Base-by-base conservation (phyloP, 805 yeast species). In the Candida piceae region DNA sequence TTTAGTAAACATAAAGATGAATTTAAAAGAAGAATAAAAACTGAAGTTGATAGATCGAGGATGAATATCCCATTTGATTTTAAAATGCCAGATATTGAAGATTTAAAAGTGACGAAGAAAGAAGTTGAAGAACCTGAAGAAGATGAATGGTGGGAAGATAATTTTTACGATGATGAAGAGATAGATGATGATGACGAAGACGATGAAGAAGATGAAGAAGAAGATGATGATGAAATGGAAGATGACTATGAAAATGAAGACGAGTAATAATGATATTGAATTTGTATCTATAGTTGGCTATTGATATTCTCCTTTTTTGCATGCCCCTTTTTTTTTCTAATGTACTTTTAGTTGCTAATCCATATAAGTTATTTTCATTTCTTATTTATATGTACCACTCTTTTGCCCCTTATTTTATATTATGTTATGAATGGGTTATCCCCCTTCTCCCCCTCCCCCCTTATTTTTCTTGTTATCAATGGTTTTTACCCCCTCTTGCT, bases 31-130 rank as follows among this genome's bases (percentile, higher is more conserved):
- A 78, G 82, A 57, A 93, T 89, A 4, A 70, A 74, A 42, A 75
- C 76, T 48, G 96, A 88, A 52, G 97, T 89, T 26, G 83, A 78
- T 52, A 70, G 84, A 50, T 83, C 95, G 26, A 82, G 80, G 55
- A 76, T 76, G 40, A 89, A 86, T 58, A 84, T 90, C 36, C 98
- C 98, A 15, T 76, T 70, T 35, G 97, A 82, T 28, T 87, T 87
- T 55, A 72, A 70, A 19, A 78, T 88, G 78, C 97, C 97, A 16
- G 76, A 76, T 27, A 69, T 76, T 15, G 83, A 78, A 35, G 73
- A 72, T 16, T 75, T 81, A 22, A 43, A 44, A 11, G 39, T 30
- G 8, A 48, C 46, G 7, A 43, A 35, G 12, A 48, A 48, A 29
- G 52, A 46, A 9, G 56, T 47, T 20, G 60, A 48, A 13, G 57